These are phyloP conservation scores for Cladosporium colombiae DNA, from an alignment of 2,329 filamentous ascomycete genomes.

Conservation along the genomic window DNA sequence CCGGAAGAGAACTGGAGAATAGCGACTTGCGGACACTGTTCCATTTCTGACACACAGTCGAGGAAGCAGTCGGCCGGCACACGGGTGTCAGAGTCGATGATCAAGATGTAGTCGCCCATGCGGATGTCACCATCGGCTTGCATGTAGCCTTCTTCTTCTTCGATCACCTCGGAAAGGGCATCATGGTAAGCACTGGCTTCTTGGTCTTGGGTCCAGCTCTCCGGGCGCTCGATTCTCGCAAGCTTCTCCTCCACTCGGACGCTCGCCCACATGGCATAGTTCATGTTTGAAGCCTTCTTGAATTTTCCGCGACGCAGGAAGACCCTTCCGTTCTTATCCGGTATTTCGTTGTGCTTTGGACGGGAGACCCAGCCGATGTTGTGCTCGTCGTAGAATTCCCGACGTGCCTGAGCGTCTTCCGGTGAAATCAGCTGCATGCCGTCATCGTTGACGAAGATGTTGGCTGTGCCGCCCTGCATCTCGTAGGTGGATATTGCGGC, in stretches of 20 bases:
- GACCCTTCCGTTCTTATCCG: conserved; percentile 49
- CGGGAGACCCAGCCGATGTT: conserved; percentile 53
- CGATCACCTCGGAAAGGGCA: conserved; percentile 65
- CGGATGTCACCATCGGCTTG: conserved; percentile 86
- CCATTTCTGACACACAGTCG: conserved; percentile 80
- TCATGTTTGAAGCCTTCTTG: conserved; percentile 76
- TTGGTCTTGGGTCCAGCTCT: conserved; percentile 67
- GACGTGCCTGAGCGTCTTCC: conserved; percentile 46
- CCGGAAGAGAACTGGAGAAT: conserved; percentile 77
- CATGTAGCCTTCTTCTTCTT: conserved; percentile 64
- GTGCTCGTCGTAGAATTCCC: conserved; percentile 53
- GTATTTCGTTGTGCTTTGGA: conserved; percentile 54
- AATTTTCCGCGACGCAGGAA: conserved; percentile 64
- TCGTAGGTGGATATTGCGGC: conserved; percentile 53
- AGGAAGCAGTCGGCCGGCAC: conserved; percentile 76
- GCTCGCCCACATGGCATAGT: conserved; percentile 65
- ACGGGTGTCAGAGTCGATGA: conserved; percentile 79
- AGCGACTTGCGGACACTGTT: conserved; percentile 74
- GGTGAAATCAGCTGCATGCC: conserved; percentile 63
- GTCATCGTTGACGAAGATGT: conserved; percentile 69
- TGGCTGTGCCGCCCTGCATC: conserved; percentile 63
- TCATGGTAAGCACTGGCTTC: conserved; percentile 66
- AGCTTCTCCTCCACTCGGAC: conserved; percentile 71
- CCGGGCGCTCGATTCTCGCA: conserved; percentile 55
- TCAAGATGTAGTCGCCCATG: conserved; percentile 77